phyloP scores from a whole-genome alignment of 106 monocot genomes.

The Dioscorea zingiberensis region DNA sequence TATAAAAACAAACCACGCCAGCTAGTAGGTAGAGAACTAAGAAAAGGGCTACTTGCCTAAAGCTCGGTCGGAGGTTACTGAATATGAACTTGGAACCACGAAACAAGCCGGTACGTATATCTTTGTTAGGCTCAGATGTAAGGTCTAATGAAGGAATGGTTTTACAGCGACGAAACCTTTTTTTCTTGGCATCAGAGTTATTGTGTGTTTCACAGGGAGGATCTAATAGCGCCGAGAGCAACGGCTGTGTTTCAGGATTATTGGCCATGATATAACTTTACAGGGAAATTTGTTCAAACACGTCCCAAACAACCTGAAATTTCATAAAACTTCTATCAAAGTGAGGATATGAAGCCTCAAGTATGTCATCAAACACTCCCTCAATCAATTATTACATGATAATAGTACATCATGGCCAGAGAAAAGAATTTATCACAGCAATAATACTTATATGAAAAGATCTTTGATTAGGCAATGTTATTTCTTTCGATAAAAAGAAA shows the following conservation, averaged over 20 bases:
- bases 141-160: constrained; percentile 32
- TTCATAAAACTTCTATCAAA: no score
- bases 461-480: no score
- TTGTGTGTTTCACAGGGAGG: background rate
- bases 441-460: no score
- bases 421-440: no score
- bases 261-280: constrained; percentile 14
- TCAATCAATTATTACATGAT: no score
- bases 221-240: constrained; percentile 24
- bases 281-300: no score
- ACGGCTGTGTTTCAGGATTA: constrained; percentile 14
- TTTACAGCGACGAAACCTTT: constrained; percentile 42
- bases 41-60: constrained; percentile 31
- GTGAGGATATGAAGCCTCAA: no score
- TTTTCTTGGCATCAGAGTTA: constrained; percentile 11
- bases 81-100: constrained; percentile 23
- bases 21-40: constrained; percentile 45
- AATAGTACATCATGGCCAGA: no score
- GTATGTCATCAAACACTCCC: no score
- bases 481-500: no score
- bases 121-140: constrained; percentile 3
- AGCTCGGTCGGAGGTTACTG: constrained; percentile 25
- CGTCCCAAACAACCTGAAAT: no score
- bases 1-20: constrained; percentile 46
- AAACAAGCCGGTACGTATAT: constrained; percentile 1